Percentiles rank a stretch among this genome's conserved stretches.
Evolutionary conservation across 495 filamentous ascomycete species (phyloP).

Genomic region (Tuber calosporum): DNA sequence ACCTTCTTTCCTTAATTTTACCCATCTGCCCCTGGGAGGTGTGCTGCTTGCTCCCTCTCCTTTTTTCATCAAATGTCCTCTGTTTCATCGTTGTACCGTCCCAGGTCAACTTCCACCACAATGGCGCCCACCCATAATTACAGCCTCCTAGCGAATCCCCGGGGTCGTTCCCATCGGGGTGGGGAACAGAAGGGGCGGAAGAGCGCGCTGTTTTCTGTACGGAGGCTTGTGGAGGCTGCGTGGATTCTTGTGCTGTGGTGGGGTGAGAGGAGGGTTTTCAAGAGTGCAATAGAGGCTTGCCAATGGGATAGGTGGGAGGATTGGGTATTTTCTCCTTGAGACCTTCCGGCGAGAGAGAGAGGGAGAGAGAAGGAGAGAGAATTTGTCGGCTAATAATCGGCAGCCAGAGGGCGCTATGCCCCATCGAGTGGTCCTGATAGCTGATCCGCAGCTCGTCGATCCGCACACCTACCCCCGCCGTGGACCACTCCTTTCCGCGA

Average conservation of each 20-base stretch:
- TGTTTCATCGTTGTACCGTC: neutral
- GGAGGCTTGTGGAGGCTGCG: conserved; percentile 58
- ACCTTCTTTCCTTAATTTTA: neutral
- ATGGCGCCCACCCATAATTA: neutral
- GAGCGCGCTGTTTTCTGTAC: conserved; percentile 41
- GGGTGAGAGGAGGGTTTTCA: conserved; percentile 77
- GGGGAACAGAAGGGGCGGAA: conserved; percentile 1
- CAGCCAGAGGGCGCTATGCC: conserved; percentile 70
- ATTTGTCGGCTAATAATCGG: conserved; percentile 12
- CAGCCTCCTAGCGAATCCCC: neutral
- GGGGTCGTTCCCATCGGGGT: neutral
- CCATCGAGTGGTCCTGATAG: conserved; percentile 79
- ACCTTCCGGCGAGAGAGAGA: neutral
- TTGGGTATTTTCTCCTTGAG: conserved; percentile 57
- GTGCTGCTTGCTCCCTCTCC: neutral
- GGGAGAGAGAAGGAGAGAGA: neutral
- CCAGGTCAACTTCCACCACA: neutral
- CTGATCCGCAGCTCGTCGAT: conserved; percentile 96
- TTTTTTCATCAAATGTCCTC: neutral
- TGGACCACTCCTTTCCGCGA: conserved; percentile 78
- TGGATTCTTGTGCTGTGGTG: conserved; percentile 79
- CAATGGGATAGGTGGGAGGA: conserved; percentile 80
- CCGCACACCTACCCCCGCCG: conserved; percentile 92
- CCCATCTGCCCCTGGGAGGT: neutral
- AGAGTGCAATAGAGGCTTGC: conserved; percentile 60